Conservation (phyloP, 306 rosid genomes). For the Sindora glabra region DNA sequence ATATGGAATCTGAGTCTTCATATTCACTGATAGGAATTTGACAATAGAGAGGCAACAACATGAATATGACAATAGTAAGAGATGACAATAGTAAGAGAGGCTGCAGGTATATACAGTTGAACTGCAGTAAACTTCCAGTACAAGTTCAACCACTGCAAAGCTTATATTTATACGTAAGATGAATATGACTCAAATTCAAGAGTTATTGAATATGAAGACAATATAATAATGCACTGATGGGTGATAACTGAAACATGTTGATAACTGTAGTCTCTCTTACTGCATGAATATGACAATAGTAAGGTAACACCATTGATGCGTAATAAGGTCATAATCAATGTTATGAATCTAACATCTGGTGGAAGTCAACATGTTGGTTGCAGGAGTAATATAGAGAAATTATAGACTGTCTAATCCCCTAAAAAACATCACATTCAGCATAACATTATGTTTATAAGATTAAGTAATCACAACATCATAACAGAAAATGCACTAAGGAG, state of each 20-base stretch:
- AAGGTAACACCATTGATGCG: too few relatives aligned
- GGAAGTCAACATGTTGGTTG: background rate
- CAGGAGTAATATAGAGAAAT: background rate
- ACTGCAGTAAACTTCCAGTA: too few relatives aligned
- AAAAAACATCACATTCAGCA: background rate
- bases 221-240: background rate
- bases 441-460: background rate
- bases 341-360: background rate
- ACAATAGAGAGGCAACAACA: too few relatives aligned
- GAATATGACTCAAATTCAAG: background rate
- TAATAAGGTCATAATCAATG: background rate
- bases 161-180: too few relatives aligned
- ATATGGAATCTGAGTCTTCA: background rate
- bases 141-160: too few relatives aligned
- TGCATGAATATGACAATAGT: background rate
- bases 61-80: too few relatives aligned
- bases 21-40: background rate
- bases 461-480: slow-evolving; percentile 6
- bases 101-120: too few relatives aligned
- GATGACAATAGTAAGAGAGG: too few relatives aligned
- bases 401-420: background rate
- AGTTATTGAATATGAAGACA: background rate
- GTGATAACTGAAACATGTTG: background rate
- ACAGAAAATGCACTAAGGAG: background rate
- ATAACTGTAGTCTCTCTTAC: background rate